These are phyloP conservation scores for Astragalus glycyphyllos DNA, from an alignment of 306 rosid species.

Conservation along the genomic window DNA sequence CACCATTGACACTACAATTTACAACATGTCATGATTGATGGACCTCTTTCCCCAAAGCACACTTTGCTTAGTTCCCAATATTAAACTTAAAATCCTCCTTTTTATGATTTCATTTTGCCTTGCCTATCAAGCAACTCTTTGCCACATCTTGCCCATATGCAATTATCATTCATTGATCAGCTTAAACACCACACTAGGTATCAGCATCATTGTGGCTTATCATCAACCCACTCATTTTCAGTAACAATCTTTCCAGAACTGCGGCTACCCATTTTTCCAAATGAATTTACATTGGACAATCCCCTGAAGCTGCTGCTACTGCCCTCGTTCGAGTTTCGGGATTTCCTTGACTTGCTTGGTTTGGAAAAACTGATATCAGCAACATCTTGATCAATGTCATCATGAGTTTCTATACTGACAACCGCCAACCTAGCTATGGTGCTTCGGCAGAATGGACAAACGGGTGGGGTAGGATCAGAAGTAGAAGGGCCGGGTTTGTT, in stretches of 20 bases:
- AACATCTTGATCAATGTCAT: slow-evolving; percentile 57
- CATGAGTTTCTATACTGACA: slow-evolving; percentile 53
- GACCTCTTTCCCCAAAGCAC: slow-evolving; percentile 42
- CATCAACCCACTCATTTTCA: slow-evolving; percentile 72
- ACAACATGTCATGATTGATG: slow-evolving; percentile 47
- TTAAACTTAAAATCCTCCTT: slow-evolving; percentile 50
- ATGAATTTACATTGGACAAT: slow-evolving; percentile 63
- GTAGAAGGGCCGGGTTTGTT: slow-evolving; percentile 85
- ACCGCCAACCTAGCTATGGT: slow-evolving; percentile 63
- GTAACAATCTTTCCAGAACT: slow-evolving; percentile 73
- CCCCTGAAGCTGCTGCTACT: slow-evolving; percentile 91
- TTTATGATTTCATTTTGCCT: slow-evolving; percentile 42
- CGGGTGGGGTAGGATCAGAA: slow-evolving; percentile 68
- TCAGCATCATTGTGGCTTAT: slow-evolving; percentile 54
- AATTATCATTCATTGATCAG: slow-evolving; percentile 37
- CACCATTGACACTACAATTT: slow-evolving; percentile 46
- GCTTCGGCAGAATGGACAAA: slow-evolving; percentile 96
- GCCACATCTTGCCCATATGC: slow-evolving; percentile 2
- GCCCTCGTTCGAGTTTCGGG: slow-evolving; percentile 70
- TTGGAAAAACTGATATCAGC: slow-evolving; percentile 62
- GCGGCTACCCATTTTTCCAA: slow-evolving; percentile 74
- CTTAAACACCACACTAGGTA: slow-evolving; percentile 16
- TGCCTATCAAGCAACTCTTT: slow-evolving; percentile 37
- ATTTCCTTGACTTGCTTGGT: slow-evolving; percentile 65
- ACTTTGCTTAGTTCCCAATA: slow-evolving; percentile 60